A percentile compares a stretch with the other conserved stretches of the same genome.
These are phyloP conservation scores for Penicillium daleae DNA, from an alignment of 495 filamentous ascomycete species.

Conservation along the genomic window DNA sequence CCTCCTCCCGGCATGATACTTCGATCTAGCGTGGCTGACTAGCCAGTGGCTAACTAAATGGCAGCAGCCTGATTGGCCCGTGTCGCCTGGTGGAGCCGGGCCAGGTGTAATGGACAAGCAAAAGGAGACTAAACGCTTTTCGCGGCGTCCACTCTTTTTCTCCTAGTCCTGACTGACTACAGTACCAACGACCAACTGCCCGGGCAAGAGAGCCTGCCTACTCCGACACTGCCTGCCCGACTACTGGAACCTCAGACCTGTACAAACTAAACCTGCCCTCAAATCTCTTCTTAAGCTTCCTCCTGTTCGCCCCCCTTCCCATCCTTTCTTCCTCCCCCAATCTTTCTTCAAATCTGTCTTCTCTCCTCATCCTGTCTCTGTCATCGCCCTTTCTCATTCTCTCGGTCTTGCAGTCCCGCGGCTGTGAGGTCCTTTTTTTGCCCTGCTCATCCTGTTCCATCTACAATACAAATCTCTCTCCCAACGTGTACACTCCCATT, in stretches of 20 bases:
- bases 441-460: constrained; percentile 1
- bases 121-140: constrained; percentile 1
- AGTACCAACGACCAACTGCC: no score
- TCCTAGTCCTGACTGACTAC: no score
- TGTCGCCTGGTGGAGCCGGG: constrained; percentile 16
- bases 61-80: constrained; percentile 23
- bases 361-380: constrained; percentile 3
- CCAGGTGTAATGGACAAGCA: constrained; percentile 26
- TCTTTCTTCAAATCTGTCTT: constrained; percentile 6
- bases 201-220: background rate
- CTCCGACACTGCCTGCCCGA: background rate
- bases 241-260: background rate
- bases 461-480: constrained; percentile 15
- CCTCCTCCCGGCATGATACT: background rate
- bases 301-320: constrained; percentile 19
- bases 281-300: constrained; percentile 24
- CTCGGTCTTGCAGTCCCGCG: constrained; percentile 2
- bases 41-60: constrained; percentile 27
- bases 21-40: background rate
- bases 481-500: background rate
- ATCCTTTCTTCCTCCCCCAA: constrained; percentile 13
- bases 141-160: background rate
- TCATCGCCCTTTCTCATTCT: constrained; percentile 14
- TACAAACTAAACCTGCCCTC: constrained; percentile 26
- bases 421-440: constrained; percentile 29